Percentiles rank a stretch among this genome's conserved stretches.
phyloP scores from a whole-genome alignment of 805 yeast species.

The Cyberlindnera mrakii region DNA sequence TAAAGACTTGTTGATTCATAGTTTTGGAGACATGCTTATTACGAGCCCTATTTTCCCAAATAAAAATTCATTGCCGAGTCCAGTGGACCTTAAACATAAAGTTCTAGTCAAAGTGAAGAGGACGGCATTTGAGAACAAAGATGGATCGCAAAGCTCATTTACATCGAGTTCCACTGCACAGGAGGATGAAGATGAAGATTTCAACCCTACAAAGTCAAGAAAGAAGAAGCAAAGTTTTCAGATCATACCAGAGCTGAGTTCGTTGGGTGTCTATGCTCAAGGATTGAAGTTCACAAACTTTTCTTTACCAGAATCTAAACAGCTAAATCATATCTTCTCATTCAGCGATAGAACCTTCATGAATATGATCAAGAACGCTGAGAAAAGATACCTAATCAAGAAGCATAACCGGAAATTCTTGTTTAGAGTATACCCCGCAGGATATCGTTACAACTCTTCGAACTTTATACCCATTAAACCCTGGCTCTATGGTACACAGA shows the following conservation, averaged over 20 bases:
- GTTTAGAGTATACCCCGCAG: constrained; percentile 86
- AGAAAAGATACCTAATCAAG: constrained; percentile 46
- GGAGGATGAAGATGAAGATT: constrained; percentile 31
- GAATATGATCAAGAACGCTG: constrained; percentile 56
- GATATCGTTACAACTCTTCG: constrained; percentile 65
- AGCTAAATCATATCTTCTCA: constrained; percentile 78
- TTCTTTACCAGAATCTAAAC: constrained; percentile 79
- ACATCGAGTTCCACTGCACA: constrained; percentile 11
- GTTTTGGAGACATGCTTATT: constrained; percentile 51
- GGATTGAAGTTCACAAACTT: constrained; percentile 79
- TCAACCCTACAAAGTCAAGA: constrained; percentile 1
- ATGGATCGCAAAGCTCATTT: constrained; percentile 12
- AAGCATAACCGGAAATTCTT: constrained; percentile 74
- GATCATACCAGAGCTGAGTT: constrained; percentile 41
- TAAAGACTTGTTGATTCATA: constrained; percentile 43
- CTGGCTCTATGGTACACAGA: constrained; percentile 85
- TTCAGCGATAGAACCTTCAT: constrained; percentile 69
- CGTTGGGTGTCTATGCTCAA: constrained; percentile 53
- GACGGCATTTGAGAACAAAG: constrained; percentile 2
- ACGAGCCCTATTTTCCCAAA: constrained; percentile 23
- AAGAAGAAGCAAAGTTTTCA: constrained; percentile 15
- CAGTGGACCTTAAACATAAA: constrained; percentile 61
- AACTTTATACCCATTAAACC: constrained; percentile 75
- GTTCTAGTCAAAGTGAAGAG: constrained; percentile 75
- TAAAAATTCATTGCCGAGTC: constrained; percentile 55